Conservation (phyloP, 2,329 filamentous ascomycete genomes). For the Catunica adiposa region DNA sequence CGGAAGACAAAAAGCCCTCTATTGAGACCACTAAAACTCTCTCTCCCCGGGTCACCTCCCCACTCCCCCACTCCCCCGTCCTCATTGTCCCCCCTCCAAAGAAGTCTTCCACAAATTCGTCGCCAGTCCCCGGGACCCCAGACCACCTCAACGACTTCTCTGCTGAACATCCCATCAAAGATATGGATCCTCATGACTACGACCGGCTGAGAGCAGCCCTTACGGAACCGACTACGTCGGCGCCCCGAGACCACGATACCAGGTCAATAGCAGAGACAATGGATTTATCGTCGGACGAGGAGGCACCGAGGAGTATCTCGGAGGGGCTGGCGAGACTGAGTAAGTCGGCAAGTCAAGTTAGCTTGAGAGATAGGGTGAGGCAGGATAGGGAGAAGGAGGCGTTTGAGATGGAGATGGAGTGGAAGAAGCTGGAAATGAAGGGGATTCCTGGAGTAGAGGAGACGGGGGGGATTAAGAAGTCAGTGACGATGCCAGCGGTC, state of each 20-base stretch:
- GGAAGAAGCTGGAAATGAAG: constrained; percentile 9
- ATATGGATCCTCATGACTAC: constrained; percentile 11
- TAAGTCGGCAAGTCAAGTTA: constrained; percentile 2
- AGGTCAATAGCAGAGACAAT: constrained; percentile 13
- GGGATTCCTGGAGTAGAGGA: too few relatives aligned
- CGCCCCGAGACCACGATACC: constrained; percentile 5
- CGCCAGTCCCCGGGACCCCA: not conserved
- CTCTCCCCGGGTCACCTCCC: not conserved
- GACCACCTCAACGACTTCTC: constrained; percentile 2
- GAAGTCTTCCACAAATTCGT: not conserved
- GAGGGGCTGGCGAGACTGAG: constrained; percentile 10
- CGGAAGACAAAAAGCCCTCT: not conserved
- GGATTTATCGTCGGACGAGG: constrained; percentile 11
- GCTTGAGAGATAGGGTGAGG: constrained; percentile 9
- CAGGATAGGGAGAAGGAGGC: constrained; percentile 16
- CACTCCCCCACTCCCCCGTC: not conserved
- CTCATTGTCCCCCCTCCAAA: not conserved
- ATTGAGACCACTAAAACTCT: not conserved
- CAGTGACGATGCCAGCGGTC: not conserved
- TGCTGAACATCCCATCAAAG: constrained; percentile 5
- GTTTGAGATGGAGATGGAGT: constrained; percentile 15
- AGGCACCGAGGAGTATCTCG: constrained; percentile 11
- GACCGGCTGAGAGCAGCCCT: constrained; percentile 15
- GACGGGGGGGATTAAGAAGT: constrained; percentile 5
- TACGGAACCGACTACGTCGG: constrained; percentile 12